These are phyloP conservation scores for Phaeophleospora eucalypticola DNA, from an alignment of 2,329 filamentous ascomycete genomes.

Conservation along the genomic window DNA sequence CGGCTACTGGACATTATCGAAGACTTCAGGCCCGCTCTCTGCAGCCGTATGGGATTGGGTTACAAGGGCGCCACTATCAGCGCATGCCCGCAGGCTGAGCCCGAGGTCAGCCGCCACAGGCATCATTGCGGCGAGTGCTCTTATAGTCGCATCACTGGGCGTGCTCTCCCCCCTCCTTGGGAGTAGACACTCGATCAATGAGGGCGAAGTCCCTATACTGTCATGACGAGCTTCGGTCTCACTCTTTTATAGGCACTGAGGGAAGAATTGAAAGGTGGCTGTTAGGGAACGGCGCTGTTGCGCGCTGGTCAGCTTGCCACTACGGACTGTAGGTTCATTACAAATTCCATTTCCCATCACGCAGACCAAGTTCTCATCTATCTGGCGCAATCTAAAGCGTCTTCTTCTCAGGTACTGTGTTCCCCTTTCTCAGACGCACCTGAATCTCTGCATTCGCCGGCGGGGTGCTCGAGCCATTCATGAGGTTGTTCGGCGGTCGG, in stretches of 20 bases:
- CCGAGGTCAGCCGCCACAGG: background rate
- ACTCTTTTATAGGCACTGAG: no score
- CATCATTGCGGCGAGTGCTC: slow-evolving; percentile 5
- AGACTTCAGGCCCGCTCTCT: slow-evolving; percentile 7
- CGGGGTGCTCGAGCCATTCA: slow-evolving; percentile 14
- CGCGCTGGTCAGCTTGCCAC: no score
- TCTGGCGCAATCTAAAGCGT: no score
- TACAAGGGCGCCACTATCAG: slow-evolving; percentile 5
- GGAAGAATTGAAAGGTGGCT: no score
- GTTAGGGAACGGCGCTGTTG: no score
- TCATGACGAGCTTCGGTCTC: no score
- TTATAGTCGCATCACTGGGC: slow-evolving; percentile 4
- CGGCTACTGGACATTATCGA: slow-evolving; percentile 3
- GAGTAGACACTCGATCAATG: no score
- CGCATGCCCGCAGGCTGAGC: background rate
- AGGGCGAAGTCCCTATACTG: no score
- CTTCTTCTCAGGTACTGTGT: background rate
- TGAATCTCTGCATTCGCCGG: slow-evolving; percentile 12
- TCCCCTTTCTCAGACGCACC: slow-evolving; percentile 1
- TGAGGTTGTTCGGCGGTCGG: slow-evolving; percentile 12
- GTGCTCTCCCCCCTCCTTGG: no score
- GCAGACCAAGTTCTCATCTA: no score
- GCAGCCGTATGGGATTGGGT: slow-evolving; percentile 5
- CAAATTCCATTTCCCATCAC: no score
- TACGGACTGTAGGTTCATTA: no score